A percentile compares a stretch with the other conserved stretches of the same genome.
Evolutionary conservation across 164 flowering plant genomes (phyloP).

Genomic region (Liquidambar formosana): DNA sequence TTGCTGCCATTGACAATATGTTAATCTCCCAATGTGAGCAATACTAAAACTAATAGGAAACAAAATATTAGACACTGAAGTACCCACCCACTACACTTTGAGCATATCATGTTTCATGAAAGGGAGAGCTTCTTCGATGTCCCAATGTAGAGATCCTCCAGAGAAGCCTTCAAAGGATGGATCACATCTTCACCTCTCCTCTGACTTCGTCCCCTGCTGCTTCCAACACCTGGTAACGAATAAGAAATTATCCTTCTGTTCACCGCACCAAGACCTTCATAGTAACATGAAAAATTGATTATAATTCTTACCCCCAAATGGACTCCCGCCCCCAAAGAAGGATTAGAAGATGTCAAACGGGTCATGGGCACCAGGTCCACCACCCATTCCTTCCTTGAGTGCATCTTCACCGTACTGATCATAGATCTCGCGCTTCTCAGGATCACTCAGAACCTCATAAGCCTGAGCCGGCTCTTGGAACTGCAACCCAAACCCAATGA

Average conservation of each 20-base stretch:
- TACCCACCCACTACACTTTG: constrained; percentile 80
- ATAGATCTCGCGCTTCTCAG: too few species aligned
- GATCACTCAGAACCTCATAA: too few species aligned
- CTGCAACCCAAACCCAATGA: constrained; percentile 29
- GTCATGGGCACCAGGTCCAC: constrained; percentile 69
- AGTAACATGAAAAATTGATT: too few species aligned
- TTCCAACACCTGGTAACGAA: constrained; percentile 38
- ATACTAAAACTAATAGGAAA: neutral
- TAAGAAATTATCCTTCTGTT: neutral
- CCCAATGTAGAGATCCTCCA: constrained; percentile 66
- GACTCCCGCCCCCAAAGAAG: constrained; percentile 80
- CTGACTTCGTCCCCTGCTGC: constrained; percentile 65
- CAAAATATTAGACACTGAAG: neutral
- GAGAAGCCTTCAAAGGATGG: constrained; percentile 62
- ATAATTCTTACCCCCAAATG: constrained; percentile 53
- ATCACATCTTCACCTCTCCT: constrained; percentile 68
- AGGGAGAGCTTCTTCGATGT: constrained; percentile 72
- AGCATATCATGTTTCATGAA: constrained; percentile 73
- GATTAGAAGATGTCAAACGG: constrained; percentile 85
- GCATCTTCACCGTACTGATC: constrained; percentile 94
- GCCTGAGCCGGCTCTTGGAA: constrained; percentile 90
- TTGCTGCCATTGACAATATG: constrained; percentile 39
- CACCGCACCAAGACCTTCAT: too few species aligned
- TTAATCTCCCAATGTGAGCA: neutral
- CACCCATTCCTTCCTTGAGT: constrained; percentile 91